Conservation (phyloP, 345 rosid species). For the Atalantia buxifolia region DNA sequence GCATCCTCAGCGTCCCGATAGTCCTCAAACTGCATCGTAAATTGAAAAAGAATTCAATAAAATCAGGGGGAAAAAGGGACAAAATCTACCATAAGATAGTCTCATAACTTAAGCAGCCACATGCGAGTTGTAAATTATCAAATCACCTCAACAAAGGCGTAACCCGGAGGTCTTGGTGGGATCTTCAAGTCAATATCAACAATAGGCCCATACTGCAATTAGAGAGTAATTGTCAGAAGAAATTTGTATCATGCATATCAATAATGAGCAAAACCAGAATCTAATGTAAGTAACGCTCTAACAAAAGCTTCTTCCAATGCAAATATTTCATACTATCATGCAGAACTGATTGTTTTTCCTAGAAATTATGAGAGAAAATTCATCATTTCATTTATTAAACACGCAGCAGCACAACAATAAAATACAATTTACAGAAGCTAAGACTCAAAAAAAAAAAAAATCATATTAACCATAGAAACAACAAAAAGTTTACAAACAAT, state of each 20-base stretch:
- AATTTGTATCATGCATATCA: not conserved
- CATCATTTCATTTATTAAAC: not conserved
- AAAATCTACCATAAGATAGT: not conserved
- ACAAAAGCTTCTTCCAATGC: not conserved
- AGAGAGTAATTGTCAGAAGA: not conserved
- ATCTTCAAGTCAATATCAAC: slow-evolving; percentile 89
- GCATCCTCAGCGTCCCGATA: slow-evolving; percentile 97
- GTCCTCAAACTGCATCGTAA: slow-evolving; percentile 67
- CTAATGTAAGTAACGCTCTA: not conserved
- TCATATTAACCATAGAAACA: no score
- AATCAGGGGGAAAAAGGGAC: not conserved
- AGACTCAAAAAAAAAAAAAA: no score
- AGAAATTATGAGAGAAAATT: not conserved
- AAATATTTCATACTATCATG: not conserved
- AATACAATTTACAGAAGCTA: not conserved
- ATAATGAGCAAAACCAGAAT: no score
- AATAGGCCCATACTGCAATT: slow-evolving; percentile 82
- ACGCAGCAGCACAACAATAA: not conserved
- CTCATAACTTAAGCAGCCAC: not conserved
- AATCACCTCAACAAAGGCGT: slow-evolving; percentile 92
- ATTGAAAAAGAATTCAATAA: not conserved
- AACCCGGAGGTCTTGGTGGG: slow-evolving; percentile 97
- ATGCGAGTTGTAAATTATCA: not conserved
- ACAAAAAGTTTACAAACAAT: not conserved
- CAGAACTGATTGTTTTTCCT: not conserved